These are phyloP conservation scores for Phialophora expanda DNA, from an alignment of 2,329 filamentous ascomycete species.

Conservation along the genomic window DNA sequence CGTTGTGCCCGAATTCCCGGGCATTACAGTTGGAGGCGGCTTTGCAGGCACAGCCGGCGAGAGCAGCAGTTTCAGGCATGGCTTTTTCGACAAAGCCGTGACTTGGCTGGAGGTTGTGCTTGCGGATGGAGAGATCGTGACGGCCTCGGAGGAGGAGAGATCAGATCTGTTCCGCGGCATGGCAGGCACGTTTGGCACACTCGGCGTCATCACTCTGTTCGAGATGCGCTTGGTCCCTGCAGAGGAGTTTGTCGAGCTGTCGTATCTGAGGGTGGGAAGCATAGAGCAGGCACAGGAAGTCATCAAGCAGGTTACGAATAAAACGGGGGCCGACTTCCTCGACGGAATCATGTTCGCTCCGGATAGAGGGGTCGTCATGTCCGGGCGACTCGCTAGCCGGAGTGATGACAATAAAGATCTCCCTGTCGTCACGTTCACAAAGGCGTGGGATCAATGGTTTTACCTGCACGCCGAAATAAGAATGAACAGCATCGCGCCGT, in stretches of 20 bases:
- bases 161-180: slow-evolving; percentile 68
- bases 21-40: slow-evolving; percentile 72
- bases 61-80: slow-evolving; percentile 71
- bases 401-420: slow-evolving; percentile 32
- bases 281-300: slow-evolving; percentile 47
- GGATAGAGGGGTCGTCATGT: slow-evolving; percentile 62
- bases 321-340: slow-evolving; percentile 52
- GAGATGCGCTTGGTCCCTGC: slow-evolving; percentile 55
- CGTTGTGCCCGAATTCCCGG: slow-evolving; percentile 73
- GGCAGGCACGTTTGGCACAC: slow-evolving; percentile 68
- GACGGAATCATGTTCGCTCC: slow-evolving; percentile 58
- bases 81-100: slow-evolving; percentile 68
- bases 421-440: slow-evolving; percentile 33
- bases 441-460: slow-evolving; percentile 56
- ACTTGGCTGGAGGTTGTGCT: slow-evolving; percentile 69
- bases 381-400: slow-evolving; percentile 62
- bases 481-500: slow-evolving; percentile 10
- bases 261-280: slow-evolving; percentile 52
- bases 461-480: slow-evolving; percentile 50
- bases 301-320: slow-evolving; percentile 48
- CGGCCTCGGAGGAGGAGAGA: slow-evolving; percentile 60
- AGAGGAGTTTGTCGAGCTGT: slow-evolving; percentile 56
- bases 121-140: slow-evolving; percentile 62
- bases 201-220: slow-evolving; percentile 68
- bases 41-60: slow-evolving; percentile 72